Evolutionary conservation across 2,329 filamentous ascomycete genomes (phyloP), one percentile per base, ranked within the genome.

Genomic region (Venturia asperata): DNA sequence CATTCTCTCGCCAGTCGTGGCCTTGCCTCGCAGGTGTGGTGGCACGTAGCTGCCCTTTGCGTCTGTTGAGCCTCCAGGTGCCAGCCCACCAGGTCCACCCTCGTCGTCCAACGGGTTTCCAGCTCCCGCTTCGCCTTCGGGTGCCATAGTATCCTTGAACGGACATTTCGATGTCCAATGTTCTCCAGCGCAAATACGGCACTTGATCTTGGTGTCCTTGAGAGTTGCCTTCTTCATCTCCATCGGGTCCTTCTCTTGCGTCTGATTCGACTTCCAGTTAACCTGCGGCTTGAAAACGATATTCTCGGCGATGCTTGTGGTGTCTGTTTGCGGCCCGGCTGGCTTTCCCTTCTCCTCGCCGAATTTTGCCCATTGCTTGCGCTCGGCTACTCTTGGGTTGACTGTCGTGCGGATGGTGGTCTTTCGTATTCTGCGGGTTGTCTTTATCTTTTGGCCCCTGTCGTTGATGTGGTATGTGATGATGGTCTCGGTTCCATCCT

Each of bases 191-290:
- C 94, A 99, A 77, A 99, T 97, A 84, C 94, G 90, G 80, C 94
- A 99, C 85, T 97, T 97, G 83, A 99, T 95, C 83, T 97, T 95
- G 86, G 97, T 96, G 82, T 97, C 92, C 86, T 94, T 96, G 74
- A 97, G 84, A 73, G 83, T 81, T 68, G 84, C 82, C 76, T 85
- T 84, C 78, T 87, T 83, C 74, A 81, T 79, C 81, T 90, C 88
- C 75, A 88, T 85, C 81, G 90, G 90, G 72, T 83, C 83, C 79
- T 89, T 86, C 72, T 88, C 87, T 77, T 90, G 89, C 72, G 87
- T 88, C 41, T 67, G 66, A 70, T 90, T 90, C 74, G 90, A 87
- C 82, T 92, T 93, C 92, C 92, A 99, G 83, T 95, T 96, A 72
- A 90, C 85, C 76, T 87, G 89, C 47, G 93, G 94, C 69, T 90